Evolutionary conservation across 495 filamentous ascomycete genomes (phyloP).

Genomic region (Trichoderma virens): DNA sequence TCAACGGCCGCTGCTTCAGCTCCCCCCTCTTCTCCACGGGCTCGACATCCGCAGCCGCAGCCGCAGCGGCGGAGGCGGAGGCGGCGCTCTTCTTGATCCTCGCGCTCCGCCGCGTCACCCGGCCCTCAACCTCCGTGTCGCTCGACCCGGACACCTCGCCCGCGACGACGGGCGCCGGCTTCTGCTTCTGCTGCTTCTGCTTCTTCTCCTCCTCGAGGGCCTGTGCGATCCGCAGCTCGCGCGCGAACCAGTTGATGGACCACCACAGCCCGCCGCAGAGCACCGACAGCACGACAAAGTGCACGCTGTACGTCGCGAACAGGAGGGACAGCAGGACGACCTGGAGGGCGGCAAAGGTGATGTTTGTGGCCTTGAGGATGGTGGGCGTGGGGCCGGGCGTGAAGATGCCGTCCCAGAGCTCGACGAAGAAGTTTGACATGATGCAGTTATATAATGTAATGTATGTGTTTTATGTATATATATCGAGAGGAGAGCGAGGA

Average conservation of each 20-base stretch:
- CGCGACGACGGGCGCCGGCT: not conserved
- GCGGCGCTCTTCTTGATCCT: conserved; percentile 19
- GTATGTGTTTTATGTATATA: not conserved
- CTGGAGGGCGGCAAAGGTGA: conserved; percentile 78
- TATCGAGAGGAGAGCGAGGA: too few species aligned
- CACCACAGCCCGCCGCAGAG: conserved; percentile 80
- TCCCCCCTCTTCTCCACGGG: conserved; percentile 28
- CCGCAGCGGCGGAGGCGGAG: conserved; percentile 16
- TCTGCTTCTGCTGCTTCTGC: conserved; percentile 2
- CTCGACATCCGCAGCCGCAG: conserved; percentile 31
- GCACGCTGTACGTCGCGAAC: conserved; percentile 73
- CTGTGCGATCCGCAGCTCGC: conserved; percentile 63
- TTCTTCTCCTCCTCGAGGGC: conserved; percentile 47
- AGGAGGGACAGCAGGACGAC: conserved; percentile 67
- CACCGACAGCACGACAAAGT: conserved; percentile 74
- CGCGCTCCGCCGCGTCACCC: conserved; percentile 16
- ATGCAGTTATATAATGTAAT: too few species aligned
- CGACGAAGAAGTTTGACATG: conserved; percentile 76
- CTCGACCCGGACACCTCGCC: conserved; percentile 17
- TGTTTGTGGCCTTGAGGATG: conserved; percentile 85
- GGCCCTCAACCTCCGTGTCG: conserved; percentile 46
- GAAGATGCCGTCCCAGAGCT: conserved; percentile 89
- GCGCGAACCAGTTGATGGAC: conserved; percentile 93
- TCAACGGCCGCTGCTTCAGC: conserved; percentile 31
- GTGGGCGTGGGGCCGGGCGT: conserved; percentile 81